These are phyloP conservation scores for Phytopythium cucurbitacearum DNA, from an alignment of 352 stramenopile genomes.

Conservation along the genomic window DNA sequence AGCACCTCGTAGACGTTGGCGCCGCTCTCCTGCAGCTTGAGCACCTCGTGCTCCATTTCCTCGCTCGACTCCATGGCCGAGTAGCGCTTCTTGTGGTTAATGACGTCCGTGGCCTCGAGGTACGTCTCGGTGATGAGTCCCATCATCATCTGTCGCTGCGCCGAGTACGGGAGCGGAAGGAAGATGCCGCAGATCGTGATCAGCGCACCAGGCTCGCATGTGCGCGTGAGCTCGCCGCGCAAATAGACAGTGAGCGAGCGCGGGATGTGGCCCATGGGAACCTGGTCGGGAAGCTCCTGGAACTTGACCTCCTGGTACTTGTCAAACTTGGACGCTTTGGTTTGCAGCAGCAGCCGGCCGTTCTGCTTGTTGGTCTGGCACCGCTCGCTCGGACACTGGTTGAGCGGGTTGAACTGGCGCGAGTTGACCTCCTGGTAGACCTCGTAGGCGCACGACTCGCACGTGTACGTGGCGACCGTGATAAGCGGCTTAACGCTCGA, in stretches of 20 bases:
- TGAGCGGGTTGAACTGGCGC: conserved; percentile 93
- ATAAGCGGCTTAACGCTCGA: conserved; percentile 98
- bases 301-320: conserved; percentile 99
- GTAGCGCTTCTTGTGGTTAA: conserved; percentile 97
- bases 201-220: conserved; percentile 93
- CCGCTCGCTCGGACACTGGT: conserved; percentile 85
- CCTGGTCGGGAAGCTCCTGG: conserved; percentile 90
- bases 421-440: conserved; percentile 95
- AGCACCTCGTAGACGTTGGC: conserved; percentile 92
- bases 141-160: conserved; percentile 95
- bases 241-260: conserved; percentile 90
- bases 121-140: conserved; percentile 98
- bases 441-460: conserved; percentile 94
- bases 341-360: conserved; percentile 92
- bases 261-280: conserved; percentile 98
- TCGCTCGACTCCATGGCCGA: conserved; percentile 89
- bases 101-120: conserved; percentile 93
- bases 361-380: conserved; percentile 83
- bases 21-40: conserved; percentile 58
- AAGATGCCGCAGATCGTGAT: conserved; percentile 97
- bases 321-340: conserved; percentile 97
- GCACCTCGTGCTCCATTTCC: conserved; percentile 74
- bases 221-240: conserved; percentile 91
- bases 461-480: conserved; percentile 97
- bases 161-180: conserved; percentile 89